Evolutionary conservation across 1,284 basidiomycete species (phyloP).

Genomic region (Fistulinella staudtii): DNA sequence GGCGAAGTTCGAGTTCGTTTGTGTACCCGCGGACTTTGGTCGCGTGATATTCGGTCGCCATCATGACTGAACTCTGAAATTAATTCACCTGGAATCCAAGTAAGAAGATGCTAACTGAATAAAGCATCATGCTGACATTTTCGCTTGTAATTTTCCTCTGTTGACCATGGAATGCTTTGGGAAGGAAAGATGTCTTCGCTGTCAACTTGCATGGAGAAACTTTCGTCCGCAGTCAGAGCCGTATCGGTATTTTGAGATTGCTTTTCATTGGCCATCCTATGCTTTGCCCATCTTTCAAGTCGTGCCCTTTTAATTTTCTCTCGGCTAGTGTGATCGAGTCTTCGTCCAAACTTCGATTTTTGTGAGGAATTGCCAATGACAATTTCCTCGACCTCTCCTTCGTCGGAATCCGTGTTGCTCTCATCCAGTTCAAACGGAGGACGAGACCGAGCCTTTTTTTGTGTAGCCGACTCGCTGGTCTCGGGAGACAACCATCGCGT

Average conservation of each 20-base stretch:
- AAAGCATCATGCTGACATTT: conserved; percentile 40
- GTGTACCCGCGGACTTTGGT: conserved; percentile 15
- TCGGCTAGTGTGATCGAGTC: conserved; percentile 17
- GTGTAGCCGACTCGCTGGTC: conserved; percentile 8
- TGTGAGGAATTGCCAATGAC: conserved; percentile 42
- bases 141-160: conserved; percentile 37
- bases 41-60: conserved; percentile 25
- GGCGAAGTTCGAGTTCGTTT: conserved; percentile 51
- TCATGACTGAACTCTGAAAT: conserved; percentile 11
- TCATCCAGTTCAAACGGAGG: conserved; percentile 8
- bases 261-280: conserved; percentile 15
- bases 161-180: conserved; percentile 14
- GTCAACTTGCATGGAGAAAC: conserved; percentile 33
- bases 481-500: conserved; percentile 30
- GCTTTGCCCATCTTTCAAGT: conserved; percentile 25
- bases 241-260: conserved; percentile 11
- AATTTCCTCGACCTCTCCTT: conserved; percentile 55
- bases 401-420: conserved; percentile 44
- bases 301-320: conserved; percentile 25
- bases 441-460: conserved; percentile 28
- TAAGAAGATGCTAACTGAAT: conserved; percentile 7
- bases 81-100: conserved; percentile 12
- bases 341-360: conserved; percentile 12
- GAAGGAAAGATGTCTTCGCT: conserved; percentile 13
- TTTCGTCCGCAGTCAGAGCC: conserved; percentile 16